A percentile compares a stretch with the other conserved stretches of the same genome.
These are phyloP conservation scores for Linnemannia zychae DNA, from an alignment of 192 early-diverging fungal genomes.

Conservation along the genomic window DNA sequence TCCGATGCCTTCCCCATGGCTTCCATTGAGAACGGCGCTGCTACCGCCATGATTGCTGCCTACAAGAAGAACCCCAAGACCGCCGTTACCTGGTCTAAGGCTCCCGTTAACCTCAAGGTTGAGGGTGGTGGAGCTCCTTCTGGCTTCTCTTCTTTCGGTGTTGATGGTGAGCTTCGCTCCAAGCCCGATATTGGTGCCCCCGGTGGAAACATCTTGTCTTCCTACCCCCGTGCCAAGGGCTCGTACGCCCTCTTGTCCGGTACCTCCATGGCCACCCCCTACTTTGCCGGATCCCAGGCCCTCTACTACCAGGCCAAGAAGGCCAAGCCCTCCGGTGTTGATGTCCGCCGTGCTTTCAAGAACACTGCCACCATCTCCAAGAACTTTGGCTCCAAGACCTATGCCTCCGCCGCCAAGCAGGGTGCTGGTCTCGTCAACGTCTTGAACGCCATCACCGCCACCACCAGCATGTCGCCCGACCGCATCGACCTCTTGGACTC, in stretches of 20 bases:
- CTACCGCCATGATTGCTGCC: slow-evolving; percentile 43
- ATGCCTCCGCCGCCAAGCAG: slow-evolving; percentile 51
- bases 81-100: slow-evolving; percentile 20
- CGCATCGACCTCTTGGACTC: slow-evolving; percentile 67
- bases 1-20: slow-evolving; percentile 38
- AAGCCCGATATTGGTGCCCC: slow-evolving; percentile 67
- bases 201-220: slow-evolving; percentile 69
- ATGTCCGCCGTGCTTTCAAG: slow-evolving; percentile 35
- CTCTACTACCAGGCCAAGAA: slow-evolving; percentile 58
- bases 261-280: slow-evolving; percentile 75
- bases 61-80: slow-evolving; percentile 31
- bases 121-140: slow-evolving; percentile 64
- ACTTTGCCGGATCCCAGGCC: slow-evolving; percentile 63
- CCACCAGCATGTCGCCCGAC: slow-evolving; percentile 56
- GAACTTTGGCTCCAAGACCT: slow-evolving; percentile 32
- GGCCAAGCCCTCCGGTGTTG: slow-evolving; percentile 16
- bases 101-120: slow-evolving; percentile 4
- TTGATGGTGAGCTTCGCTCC: slow-evolving; percentile 70
- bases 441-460: slow-evolving; percentile 55
- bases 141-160: slow-evolving; percentile 72
- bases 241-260: slow-evolving; percentile 63
- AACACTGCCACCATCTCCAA: slow-evolving; percentile 35
- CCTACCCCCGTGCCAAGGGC: slow-evolving; percentile 59
- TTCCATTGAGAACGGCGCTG: slow-evolving; percentile 45
- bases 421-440: slow-evolving; percentile 70